phyloP scores from a whole-genome alignment of 768 basidiomycete species.

The Russula lepida region DNA sequence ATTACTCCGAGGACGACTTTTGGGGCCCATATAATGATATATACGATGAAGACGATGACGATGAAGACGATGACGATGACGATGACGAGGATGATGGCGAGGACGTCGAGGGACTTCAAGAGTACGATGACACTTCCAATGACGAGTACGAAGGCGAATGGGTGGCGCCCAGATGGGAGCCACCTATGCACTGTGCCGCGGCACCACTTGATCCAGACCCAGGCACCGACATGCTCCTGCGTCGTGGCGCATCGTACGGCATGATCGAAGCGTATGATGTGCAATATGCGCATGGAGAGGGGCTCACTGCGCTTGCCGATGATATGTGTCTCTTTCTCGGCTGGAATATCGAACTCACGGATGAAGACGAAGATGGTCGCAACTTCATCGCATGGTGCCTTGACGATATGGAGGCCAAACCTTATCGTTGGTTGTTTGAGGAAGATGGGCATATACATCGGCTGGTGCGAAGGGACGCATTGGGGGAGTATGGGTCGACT shows the following conservation, averaged over 20 bases:
- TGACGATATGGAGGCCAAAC: conserved; percentile 34
- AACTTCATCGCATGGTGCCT: conserved; percentile 34
- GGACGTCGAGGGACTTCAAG: conserved; percentile 21
- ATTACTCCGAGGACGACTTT: conserved; percentile 25
- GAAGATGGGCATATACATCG: conserved; percentile 19
- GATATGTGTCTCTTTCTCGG: conserved; percentile 49
- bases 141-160: conserved; percentile 38
- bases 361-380: conserved; percentile 35
- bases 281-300: conserved; percentile 45
- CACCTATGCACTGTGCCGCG: conserved; percentile 37
- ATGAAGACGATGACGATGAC: conserved; percentile 17
- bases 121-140: conserved; percentile 29
- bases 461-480: conserved; percentile 15
- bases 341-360: conserved; percentile 52
- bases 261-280: conserved; percentile 53
- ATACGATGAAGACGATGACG: conserved; percentile 23
- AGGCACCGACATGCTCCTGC: conserved; percentile 36
- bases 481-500: conserved; percentile 9
- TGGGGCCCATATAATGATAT: conserved; percentile 23
- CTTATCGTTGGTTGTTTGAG: conserved; percentile 36
- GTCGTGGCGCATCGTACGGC: conserved; percentile 48
- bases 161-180: conserved; percentile 48
- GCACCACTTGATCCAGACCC: conserved; percentile 31
- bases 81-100: conserved; percentile 25
- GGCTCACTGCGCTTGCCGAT: conserved; percentile 39